Evolutionary conservation across 768 basidiomycete genomes (phyloP).

Genomic region (Kwoniella shandongensis): DNA sequence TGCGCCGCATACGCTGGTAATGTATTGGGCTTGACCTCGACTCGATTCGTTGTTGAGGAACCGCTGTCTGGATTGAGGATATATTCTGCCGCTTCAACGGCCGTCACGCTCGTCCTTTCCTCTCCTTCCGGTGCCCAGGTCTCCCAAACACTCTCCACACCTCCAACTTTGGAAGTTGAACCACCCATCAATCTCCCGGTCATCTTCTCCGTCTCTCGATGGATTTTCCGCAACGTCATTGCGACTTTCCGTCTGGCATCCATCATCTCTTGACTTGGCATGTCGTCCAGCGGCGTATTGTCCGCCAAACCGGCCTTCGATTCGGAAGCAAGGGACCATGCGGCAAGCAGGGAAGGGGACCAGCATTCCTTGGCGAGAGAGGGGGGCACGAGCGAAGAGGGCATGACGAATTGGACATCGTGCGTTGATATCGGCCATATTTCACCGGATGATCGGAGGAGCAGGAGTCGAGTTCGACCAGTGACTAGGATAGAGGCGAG

Average conservation of each 20-base stretch:
- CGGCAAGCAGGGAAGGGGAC: constrained; percentile 26
- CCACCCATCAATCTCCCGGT: constrained; percentile 43
- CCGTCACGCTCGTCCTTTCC: constrained; percentile 63
- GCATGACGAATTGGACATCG: constrained; percentile 52
- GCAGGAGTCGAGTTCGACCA: constrained; percentile 34
- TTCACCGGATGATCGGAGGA: constrained; percentile 43
- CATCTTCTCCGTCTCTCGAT: constrained; percentile 58
- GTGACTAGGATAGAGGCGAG: constrained; percentile 36
- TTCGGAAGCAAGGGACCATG: constrained; percentile 16
- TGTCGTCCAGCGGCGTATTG: constrained; percentile 2
- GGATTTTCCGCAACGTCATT: constrained; percentile 62
- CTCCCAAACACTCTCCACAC: constrained; percentile 32
- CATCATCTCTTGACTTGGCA: constrained; percentile 50
- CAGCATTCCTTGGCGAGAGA: constrained; percentile 30
- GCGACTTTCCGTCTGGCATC: constrained; percentile 68
- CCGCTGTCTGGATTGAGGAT: constrained; percentile 54
- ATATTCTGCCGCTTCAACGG: constrained; percentile 60
- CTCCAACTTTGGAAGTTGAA: constrained; percentile 43
- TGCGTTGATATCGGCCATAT: constrained; percentile 39
- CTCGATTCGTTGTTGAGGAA: not conserved
- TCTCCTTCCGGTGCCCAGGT: constrained; percentile 33
- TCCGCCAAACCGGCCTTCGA: constrained; percentile 16
- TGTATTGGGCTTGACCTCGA: constrained; percentile 26
- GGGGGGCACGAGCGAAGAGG: constrained; percentile 28
- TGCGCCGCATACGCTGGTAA: constrained; percentile 46